Conservation (phyloP, 257 asterid species). For the Jacaranda copaia region DNA sequence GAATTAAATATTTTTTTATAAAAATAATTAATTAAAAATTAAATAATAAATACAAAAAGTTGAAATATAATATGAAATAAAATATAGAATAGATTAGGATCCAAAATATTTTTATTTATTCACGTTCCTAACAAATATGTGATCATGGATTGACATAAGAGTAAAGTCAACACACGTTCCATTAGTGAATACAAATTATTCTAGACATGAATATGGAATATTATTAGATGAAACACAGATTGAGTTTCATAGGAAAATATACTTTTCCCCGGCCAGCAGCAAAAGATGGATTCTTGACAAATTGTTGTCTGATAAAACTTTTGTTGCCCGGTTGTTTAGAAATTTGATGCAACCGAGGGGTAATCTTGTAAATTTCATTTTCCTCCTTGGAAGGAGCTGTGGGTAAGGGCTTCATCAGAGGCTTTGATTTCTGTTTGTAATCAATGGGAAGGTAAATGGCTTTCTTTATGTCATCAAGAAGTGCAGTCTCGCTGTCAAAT, state of each 20-base stretch:
- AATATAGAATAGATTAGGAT: too few relatives aligned
- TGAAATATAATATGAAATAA: too few relatives aligned
- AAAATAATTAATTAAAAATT: too few relatives aligned
- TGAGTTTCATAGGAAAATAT: background rate
- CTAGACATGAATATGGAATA: background rate
- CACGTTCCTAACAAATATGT: too few relatives aligned
- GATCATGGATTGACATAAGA: too few relatives aligned
- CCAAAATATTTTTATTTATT: too few relatives aligned
- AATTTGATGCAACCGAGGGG: background rate
- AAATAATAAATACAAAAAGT: too few relatives aligned
- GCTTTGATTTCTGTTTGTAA: slow-evolving; percentile 13
- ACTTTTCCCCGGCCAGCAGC: background rate
- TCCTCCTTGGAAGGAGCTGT: background rate
- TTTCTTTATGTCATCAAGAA: slow-evolving; percentile 53
- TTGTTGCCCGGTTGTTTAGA: background rate
- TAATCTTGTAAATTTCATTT: slow-evolving; percentile 5
- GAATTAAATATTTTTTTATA: too few relatives aligned
- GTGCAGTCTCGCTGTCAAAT: slow-evolving; percentile 49
- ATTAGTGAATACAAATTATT: too few relatives aligned
- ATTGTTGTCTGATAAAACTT: background rate
- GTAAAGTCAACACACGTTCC: too few relatives aligned
- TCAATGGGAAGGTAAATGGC: slow-evolving; percentile 58
- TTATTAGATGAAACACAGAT: slow-evolving; percentile 21
- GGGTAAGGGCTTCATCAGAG: slow-evolving; percentile 26
- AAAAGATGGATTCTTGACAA: background rate